Conservation (phyloP, 2,329 filamentous ascomycete species). For the Exophiala aquamarina region DNA sequence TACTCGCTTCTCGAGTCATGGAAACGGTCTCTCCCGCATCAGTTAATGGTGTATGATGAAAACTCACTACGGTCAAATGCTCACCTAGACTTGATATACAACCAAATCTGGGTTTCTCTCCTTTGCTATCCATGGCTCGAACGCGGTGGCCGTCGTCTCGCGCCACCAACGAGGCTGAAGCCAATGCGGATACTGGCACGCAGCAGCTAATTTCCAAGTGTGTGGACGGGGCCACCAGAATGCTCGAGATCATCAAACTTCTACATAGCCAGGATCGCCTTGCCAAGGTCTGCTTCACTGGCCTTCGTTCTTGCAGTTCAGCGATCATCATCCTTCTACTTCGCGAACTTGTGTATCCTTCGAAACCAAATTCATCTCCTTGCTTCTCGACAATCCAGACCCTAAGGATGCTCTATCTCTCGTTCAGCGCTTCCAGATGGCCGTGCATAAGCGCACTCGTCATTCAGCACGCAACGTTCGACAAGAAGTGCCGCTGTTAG, state of each 20-base stretch:
- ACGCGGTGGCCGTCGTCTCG: too few relatives aligned
- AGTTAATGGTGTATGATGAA: neutral
- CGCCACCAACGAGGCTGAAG: constrained; percentile 53
- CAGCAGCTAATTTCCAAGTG: constrained; percentile 3
- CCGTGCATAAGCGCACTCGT: too few relatives aligned
- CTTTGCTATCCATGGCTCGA: neutral
- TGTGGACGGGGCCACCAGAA: constrained; percentile 45
- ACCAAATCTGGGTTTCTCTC: neutral
- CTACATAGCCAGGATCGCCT: neutral
- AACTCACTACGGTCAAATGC: neutral
- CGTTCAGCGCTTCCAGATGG: too few relatives aligned
- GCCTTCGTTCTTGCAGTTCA: constrained; percentile 7
- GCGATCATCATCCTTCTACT: constrained; percentile 9
- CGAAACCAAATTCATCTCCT: too few relatives aligned
- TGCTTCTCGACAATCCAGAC: too few relatives aligned
- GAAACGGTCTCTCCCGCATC: too few relatives aligned
- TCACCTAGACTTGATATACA: neutral
- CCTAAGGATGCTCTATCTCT: too few relatives aligned
- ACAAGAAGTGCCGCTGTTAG: too few relatives aligned
- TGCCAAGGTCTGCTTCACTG: constrained; percentile 6
- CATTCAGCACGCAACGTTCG: too few relatives aligned
- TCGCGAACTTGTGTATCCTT: too few relatives aligned
- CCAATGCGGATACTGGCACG: constrained; percentile 54
- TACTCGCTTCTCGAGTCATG: too few relatives aligned
- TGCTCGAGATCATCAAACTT: constrained; percentile 32